phyloP scores from a whole-genome alignment of 495 filamentous ascomycete species.

The Annulohypoxylon moriforme region DNA sequence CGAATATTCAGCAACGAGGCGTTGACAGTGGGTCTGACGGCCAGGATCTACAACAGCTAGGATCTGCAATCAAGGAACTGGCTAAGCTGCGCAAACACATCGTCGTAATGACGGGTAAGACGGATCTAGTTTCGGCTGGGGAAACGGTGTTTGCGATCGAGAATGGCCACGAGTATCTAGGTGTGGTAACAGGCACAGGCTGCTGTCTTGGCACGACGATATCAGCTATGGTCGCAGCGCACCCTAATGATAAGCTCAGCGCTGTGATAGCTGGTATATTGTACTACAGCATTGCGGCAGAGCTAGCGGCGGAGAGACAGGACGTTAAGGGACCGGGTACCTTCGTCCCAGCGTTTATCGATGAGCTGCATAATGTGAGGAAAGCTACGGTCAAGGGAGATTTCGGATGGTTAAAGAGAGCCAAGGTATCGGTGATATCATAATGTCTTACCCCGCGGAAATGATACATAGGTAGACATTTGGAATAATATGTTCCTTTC shows the following conservation, averaged over 20 bases:
- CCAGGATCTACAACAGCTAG: conserved; percentile 65
- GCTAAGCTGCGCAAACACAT: conserved; percentile 76
- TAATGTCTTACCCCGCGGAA: conserved; percentile 48
- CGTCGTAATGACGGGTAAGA: conserved; percentile 85
- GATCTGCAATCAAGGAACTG: conserved; percentile 69
- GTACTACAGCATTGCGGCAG: conserved; percentile 87
- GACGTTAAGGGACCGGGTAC: conserved; percentile 84
- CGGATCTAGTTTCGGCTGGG: conserved; percentile 85
- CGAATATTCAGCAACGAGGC: conserved; percentile 75
- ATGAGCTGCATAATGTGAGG: conserved; percentile 69
- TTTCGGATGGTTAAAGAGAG: conserved; percentile 65
- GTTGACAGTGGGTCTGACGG: conserved; percentile 82
- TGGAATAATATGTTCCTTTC: not conserved
- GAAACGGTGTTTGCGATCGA: conserved; percentile 69
- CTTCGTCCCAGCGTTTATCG: conserved; percentile 88
- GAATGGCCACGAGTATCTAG: conserved; percentile 83
- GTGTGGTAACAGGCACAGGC: conserved; percentile 87
- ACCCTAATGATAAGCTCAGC: conserved; percentile 71
- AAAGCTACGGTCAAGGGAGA: conserved; percentile 60
- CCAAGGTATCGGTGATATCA: conserved; percentile 60
- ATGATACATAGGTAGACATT: no score
- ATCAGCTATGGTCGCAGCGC: conserved; percentile 74
- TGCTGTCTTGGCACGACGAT: conserved; percentile 87
- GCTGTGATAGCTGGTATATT: conserved; percentile 75
- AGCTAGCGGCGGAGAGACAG: conserved; percentile 70